Evolutionary conservation across 371 early-diverging fungal species (phyloP).

Genomic region (Mortierella sp.): DNA sequence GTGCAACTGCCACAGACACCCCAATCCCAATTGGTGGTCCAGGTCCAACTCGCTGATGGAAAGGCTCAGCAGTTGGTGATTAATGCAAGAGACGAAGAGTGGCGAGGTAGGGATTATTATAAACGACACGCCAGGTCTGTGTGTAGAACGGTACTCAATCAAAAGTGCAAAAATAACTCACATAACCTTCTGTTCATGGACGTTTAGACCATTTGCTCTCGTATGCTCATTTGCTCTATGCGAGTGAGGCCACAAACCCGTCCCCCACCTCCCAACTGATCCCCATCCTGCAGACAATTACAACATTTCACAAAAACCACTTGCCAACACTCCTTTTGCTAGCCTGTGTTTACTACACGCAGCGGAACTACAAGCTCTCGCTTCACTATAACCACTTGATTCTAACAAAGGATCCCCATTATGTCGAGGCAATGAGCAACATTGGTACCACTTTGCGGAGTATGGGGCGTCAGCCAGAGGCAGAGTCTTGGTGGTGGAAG

Average conservation of each 20-base stretch:
- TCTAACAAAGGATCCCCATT: constrained; percentile 80
- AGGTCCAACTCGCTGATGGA: constrained; percentile 42
- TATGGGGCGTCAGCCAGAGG: constrained; percentile 77
- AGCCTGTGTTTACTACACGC: constrained; percentile 90
- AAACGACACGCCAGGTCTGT: too few relatives aligned
- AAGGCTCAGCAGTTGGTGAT: constrained; percentile 40
- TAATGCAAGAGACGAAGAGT: constrained; percentile 57
- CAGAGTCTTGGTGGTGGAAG: constrained; percentile 88
- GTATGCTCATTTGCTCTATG: constrained; percentile 74
- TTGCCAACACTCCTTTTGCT: constrained; percentile 85
- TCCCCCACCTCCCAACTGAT: constrained; percentile 63
- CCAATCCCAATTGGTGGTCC: constrained; percentile 33
- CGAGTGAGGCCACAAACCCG: constrained; percentile 63
- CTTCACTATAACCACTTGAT: constrained; percentile 84
- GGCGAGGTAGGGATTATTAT: constrained; percentile 48
- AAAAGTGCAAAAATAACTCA: too few relatives aligned
- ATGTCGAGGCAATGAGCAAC: constrained; percentile 93
- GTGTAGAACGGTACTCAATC: too few relatives aligned
- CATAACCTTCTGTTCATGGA: neutral
- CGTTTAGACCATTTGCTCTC: constrained; percentile 70
- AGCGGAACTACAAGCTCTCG: constrained; percentile 75
- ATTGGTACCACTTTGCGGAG: constrained; percentile 90
- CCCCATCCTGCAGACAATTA: constrained; percentile 71
- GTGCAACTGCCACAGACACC: constrained; percentile 29
- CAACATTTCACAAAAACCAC: constrained; percentile 72